Evolutionary conservation across 345 rosid genomes (phyloP).

Genomic region (Dimocarpus longan): DNA sequence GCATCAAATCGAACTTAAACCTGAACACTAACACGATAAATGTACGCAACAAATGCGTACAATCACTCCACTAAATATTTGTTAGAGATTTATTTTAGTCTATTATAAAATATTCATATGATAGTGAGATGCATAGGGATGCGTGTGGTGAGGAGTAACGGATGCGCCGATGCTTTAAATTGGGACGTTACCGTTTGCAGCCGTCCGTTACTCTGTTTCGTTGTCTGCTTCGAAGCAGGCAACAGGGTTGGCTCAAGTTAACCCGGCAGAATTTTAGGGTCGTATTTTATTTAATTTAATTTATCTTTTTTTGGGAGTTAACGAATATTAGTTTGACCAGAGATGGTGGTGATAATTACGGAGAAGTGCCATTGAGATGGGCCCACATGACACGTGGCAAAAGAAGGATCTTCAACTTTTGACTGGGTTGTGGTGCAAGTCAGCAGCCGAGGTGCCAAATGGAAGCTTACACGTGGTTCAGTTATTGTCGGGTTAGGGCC

Average conservation of each 20-base stretch:
- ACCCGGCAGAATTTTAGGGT: constrained; percentile 51
- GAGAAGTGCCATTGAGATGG: constrained; percentile 30
- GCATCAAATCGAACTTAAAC: no score
- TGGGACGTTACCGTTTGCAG: constrained; percentile 38
- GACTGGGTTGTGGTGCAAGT: constrained; percentile 24
- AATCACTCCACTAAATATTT: no score
- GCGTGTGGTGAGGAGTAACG: constrained; percentile 41
- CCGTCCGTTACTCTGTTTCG: constrained; percentile 53
- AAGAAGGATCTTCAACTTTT: constrained; percentile 22
- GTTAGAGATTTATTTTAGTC: no score
- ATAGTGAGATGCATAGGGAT: constrained; percentile 20
- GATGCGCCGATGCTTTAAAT: constrained; percentile 8
- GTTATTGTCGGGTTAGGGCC: background rate
- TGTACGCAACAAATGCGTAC: no score
- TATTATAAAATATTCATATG: no score
- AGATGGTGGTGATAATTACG: background rate
- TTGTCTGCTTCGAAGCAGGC: constrained; percentile 72
- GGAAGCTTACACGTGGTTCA: constrained; percentile 32
- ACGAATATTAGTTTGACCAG: constrained; percentile 24
- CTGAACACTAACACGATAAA: no score
- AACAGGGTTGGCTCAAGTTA: constrained; percentile 59
- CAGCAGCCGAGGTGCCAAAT: constrained; percentile 18
- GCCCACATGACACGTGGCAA: constrained; percentile 28
- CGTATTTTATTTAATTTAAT: background rate
- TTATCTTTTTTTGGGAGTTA: background rate